Evolutionary conservation across 2,329 filamentous ascomycete genomes (phyloP), one percentile per base, ranked within the genome.

Genomic region (Fusarium mundagurra): DNA sequence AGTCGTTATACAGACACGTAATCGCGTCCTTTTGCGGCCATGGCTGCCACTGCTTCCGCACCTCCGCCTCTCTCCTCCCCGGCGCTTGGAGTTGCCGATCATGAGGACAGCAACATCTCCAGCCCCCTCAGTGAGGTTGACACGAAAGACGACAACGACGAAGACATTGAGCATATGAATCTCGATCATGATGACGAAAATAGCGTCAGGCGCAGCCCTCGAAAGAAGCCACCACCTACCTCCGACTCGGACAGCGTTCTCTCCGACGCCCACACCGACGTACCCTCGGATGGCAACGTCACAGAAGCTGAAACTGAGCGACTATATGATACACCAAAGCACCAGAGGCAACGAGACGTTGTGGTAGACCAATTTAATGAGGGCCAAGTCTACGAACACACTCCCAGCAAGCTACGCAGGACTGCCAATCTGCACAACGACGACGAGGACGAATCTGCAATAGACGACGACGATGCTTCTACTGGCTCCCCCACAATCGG

Each of bases 241-340:
- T 83, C 81, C 36, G 84, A 86, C 76, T 86, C 87, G 14, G 86
- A 88, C 75, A 89, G 86, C 76, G 85, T 88, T 71, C 86, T 90
- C 67, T 90, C 91, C 22, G 88, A 91, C 69, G 83, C 86, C 63
- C 85, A 85, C 36, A 83, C 82, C 20, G 83, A 84, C 50, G 77
- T 80, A 20, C 77, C 81, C 68, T 84, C 82, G 7, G 82, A 84
- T 33, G 86, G 85, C 76, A 89, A 91, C 79, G 90, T 90, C 81
- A 92, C 95, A 8, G 96, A 98, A 83, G 96, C 96, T 39, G 96
- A 98, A 84, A 98, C 96, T 4, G 95, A 98, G 84, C 92, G 96
- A 67, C 88, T 99, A 69, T 96, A 96, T 80, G 92, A 93, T 79
- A 97, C 94, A n/a, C 95, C 95, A 24, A 90, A 91, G 72, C 93